Base-by-base conservation (phyloP, 1,284 basidiomycete species). In the Schizophyllum amplum region DNA sequence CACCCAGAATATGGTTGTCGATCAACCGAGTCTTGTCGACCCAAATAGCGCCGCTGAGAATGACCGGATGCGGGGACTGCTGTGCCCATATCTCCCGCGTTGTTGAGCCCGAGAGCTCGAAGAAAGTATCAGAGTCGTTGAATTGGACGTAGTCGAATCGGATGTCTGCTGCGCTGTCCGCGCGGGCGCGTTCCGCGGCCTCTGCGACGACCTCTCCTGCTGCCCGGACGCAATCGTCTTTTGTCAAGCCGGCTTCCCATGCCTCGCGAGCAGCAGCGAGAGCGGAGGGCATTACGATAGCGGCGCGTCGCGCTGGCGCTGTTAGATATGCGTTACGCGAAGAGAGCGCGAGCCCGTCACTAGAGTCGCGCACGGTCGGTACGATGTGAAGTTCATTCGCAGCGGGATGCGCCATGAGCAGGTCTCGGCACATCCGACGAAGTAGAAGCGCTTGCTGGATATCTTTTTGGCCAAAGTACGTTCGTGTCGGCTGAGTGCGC, bases 381-480 rank as follows among this genome's bases (percentile, higher is more conserved):
- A 97, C 76, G 62, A 98, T 93, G 68, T 86, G 84, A 15, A 92
- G 72, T 65, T 83, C 83, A 47, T 82, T 72, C 0, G 86, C 72
- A 9, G 81, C 75, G 0, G 92, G 96, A 66, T 92, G 80, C 5
- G 88, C 73, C 15, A 94, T 72, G 20, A 96, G 81, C 1, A 98
- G 78, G 69, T 99, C 96, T 26, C 79, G 75, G 54, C 84, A 82
- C 70, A 99, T 79, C n/a, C 90, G 85, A 50, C 89, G 86, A 22
- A 99, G 79, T 21, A 99, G 73, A 6, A 98, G 73, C 0, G 90
- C 92, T 69, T 99, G 96, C 69, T 99, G 96, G 57, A 99, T 98
- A 68, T 99, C 96, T 70, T 99, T 99, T 71, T 98, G 96, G 0
- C 97, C 96, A 66, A 99, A 98, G 71, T 98, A 99, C 22, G 92